Percentiles rank a stretch among this genome's conserved stretches.
phyloP scores from a whole-genome alignment of 495 filamentous ascomycete genomes.

The Penicillium subrubescens region DNA sequence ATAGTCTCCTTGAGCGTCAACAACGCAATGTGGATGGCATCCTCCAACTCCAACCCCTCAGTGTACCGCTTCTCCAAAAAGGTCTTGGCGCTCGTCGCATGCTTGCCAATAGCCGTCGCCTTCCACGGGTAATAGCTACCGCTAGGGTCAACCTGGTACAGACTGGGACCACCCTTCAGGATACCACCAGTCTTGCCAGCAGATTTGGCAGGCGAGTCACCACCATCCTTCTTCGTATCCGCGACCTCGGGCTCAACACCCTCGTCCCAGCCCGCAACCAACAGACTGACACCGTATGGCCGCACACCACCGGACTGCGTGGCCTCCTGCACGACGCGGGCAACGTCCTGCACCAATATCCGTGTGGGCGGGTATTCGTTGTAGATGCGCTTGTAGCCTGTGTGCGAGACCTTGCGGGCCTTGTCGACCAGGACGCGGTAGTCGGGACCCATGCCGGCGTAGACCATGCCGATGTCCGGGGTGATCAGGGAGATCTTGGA shows the following conservation, averaged over 20 bases:
- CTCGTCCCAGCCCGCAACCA: conserved; percentile 98
- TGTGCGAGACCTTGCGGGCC: conserved; percentile 98
- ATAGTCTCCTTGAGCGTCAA: conserved; percentile 98
- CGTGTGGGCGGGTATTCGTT: conserved; percentile 99
- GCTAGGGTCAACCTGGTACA: conserved; percentile 98
- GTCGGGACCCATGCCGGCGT: conserved; percentile 98
- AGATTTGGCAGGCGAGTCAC: conserved; percentile 61
- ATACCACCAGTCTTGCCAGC: conserved; percentile 89
- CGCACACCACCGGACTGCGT: conserved; percentile 97
- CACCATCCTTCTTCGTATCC: conserved; percentile 43
- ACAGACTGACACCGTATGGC: conserved; percentile 93
- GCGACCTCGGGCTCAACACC: conserved; percentile 80
- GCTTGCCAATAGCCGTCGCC: conserved; percentile 98
- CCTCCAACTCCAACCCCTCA: conserved; percentile 94
- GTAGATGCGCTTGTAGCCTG: conserved; percentile 99
- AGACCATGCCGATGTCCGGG: conserved; percentile 99
- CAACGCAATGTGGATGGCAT: conserved; percentile 97
- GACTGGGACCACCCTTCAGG: conserved; percentile 90
- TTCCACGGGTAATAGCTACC: conserved; percentile 99
- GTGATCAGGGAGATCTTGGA: conserved; percentile 98
- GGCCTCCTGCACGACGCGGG: conserved; percentile 96
- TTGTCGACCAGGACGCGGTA: conserved; percentile 97
- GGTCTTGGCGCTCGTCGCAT: conserved; percentile 95
- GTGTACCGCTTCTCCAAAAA: conserved; percentile 99
- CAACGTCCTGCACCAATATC: conserved; percentile 98